These are phyloP conservation scores for Suhomyces atakaporum DNA, from an alignment of 1,139 yeast species.

Conservation along the genomic window DNA sequence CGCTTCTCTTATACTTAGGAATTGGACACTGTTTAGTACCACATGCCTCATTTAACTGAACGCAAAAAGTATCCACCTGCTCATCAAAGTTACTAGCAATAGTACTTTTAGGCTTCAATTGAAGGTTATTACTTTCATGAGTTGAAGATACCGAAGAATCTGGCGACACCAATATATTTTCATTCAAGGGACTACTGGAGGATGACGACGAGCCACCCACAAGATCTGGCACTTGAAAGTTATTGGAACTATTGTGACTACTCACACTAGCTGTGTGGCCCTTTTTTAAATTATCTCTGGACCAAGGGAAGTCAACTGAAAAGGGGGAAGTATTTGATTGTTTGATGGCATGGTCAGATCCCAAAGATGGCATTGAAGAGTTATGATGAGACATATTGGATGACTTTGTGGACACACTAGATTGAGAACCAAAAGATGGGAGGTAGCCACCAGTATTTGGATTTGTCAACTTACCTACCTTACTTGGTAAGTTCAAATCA, in stretches of 20 bases:
- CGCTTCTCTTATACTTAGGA: conserved; percentile 47
- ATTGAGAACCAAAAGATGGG: conserved; percentile 19
- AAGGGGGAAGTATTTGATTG: conserved; percentile 12
- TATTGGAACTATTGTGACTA: conserved; percentile 10
- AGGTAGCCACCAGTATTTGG: conserved; percentile 25
- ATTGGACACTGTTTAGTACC: conserved; percentile 74
- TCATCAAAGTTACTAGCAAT: conserved; percentile 39
- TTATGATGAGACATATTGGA: conserved; percentile 7
- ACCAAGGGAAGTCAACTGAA: conserved; percentile 40
- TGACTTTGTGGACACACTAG: conserved; percentile 17
- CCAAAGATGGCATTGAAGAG: conserved; percentile 4
- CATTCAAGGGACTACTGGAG: conserved; percentile 44
- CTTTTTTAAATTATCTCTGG: conserved; percentile 25
- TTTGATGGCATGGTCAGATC: conserved; percentile 3
- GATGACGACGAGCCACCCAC: conserved; percentile 37
- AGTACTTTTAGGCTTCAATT: conserved; percentile 16
- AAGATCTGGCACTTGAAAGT: conserved; percentile 36
- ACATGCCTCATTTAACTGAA: conserved; percentile 74
- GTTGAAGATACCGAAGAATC: conserved; percentile 29
- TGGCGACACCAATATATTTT: conserved; percentile 40
- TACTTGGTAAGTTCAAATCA: conserved; percentile 37
- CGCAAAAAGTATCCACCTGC: conserved; percentile 66
- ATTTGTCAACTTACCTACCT: conserved; percentile 34
- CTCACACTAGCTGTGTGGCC: conserved; percentile 7
- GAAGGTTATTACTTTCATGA: conserved; percentile 10